These are phyloP conservation scores for Geotrichum macrosporum DNA, from an alignment of 1,139 yeast species.

Conservation along the genomic window DNA sequence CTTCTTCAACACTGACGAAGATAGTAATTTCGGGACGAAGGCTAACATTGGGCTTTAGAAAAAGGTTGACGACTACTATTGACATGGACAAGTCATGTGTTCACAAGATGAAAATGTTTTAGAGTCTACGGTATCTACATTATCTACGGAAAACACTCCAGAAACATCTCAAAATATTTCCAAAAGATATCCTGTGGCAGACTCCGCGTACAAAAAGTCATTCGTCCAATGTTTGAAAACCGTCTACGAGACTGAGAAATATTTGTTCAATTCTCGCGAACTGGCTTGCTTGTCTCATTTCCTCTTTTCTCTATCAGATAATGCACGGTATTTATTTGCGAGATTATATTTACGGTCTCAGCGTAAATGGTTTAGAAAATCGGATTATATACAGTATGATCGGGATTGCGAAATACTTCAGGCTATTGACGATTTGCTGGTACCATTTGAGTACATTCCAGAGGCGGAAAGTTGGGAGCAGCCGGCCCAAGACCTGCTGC, in stretches of 20 bases:
- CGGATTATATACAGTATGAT: constrained; percentile 15
- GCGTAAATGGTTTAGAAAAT: constrained; percentile 15
- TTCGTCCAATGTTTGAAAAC: constrained; percentile 10
- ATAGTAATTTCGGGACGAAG: no score
- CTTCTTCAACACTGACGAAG: constrained; percentile 6
- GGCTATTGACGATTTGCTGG: constrained; percentile 10
- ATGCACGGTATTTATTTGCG: constrained; percentile 16
- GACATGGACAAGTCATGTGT: constrained; percentile 2
- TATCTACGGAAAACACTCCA: background rate
- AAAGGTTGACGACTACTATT: no score
- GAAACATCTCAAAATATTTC: background rate
- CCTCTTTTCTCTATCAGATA: constrained; percentile 7
- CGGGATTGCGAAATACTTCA: constrained; percentile 14
- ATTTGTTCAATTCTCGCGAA: constrained; percentile 14
- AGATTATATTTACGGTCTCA: constrained; percentile 17
- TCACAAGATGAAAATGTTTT: background rate
- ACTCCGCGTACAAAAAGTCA: constrained; percentile 16
- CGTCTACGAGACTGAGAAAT: constrained; percentile 10
- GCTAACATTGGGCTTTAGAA: no score
- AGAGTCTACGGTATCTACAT: background rate
- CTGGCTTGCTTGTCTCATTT: constrained; percentile 15
- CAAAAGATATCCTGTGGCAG: constrained; percentile 16
- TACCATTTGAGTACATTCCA: constrained; percentile 8
- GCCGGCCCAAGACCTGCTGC: background rate
- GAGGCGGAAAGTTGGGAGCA: constrained; percentile 5